Conservation (phyloP, 805 yeast genomes). For the Nematodospora valgi region DNA sequence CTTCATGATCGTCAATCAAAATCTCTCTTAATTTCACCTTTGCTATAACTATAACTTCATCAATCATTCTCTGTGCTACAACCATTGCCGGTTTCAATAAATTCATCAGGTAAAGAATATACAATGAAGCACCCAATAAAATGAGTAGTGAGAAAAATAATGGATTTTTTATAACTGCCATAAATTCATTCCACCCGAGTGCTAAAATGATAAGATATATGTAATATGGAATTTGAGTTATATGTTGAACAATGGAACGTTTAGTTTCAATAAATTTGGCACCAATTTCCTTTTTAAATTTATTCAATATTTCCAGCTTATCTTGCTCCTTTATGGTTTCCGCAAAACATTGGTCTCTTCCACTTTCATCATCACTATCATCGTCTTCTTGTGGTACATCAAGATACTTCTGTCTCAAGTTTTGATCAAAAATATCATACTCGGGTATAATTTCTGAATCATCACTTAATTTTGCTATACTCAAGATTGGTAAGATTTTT, state of each 20-base stretch:
- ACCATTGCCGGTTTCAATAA: conserved; percentile 72
- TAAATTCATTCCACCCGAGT: conserved; percentile 94
- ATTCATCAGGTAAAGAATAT: conserved; percentile 65
- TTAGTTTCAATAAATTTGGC: conserved; percentile 83
- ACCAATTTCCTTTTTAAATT: conserved; percentile 73
- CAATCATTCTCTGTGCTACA: conserved; percentile 54
- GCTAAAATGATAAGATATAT: conserved; percentile 69
- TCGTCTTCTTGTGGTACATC: conserved; percentile 22
- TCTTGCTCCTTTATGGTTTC: conserved; percentile 57
- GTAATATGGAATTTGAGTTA: conserved; percentile 80
- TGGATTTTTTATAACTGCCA: conserved; percentile 85
- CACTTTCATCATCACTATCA: conserved; percentile 25
- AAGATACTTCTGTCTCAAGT: conserved; percentile 17
- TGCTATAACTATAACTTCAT: conserved; percentile 53
- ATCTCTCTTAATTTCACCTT: conserved; percentile 60
- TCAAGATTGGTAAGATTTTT: conserved; percentile 54
- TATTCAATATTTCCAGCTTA: conserved; percentile 51
- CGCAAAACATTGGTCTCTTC: conserved; percentile 43
- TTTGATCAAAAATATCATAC: conserved; percentile 37
- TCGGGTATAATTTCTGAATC: conserved; percentile 62
- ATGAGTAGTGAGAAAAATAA: conserved; percentile 65
- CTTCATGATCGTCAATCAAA: conserved; percentile 47
- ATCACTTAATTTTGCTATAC: conserved; percentile 50
- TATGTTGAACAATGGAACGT: conserved; percentile 74
- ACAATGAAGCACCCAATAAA: conserved; percentile 55